Evolutionary conservation across 495 filamentous ascomycete species (phyloP), one percentile per base, ranked within the genome.

Genomic region (Penicillium maclennaniae): DNA sequence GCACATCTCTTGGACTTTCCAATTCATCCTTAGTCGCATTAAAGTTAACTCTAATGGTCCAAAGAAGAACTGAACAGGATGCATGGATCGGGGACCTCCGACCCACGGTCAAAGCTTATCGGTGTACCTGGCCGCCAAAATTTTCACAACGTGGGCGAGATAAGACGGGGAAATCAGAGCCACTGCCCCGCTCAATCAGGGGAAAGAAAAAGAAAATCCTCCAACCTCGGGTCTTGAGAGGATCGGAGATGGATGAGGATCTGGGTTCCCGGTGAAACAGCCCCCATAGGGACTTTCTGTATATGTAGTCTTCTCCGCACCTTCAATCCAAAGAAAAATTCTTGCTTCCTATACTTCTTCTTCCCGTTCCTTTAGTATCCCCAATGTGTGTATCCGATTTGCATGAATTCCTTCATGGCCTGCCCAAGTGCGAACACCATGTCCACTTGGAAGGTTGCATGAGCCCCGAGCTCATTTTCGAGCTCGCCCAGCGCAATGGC

Each of bases 401-500:
- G 26, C 87, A 89, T 65, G 56, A 72, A 31, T 83, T 88, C 61
- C 80, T 92, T 31, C 67, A 73, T 36, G 75, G 77, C 20, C 80
- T 91, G 23, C 88, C 88, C 37, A 91, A 89, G 76, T 86, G 80
- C 69, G 88, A 91, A 57, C 88, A 90, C 63, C 87, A 93, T 65
- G 79, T 91, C 47, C 88, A 91, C 59, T 74, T 91, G 6, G 87
- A 89, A 63, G 87, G 87, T 45, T 82, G 84, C 16, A 74, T 91
- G 20, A 80, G 80, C 20, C 85, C 87, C 14, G 66, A 75, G 39
- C 72, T 88, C 17, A 83, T 90, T 56, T 91, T 91, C 74, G 51
- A 71, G 17, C 82, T 92, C 28, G 85, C 87, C 1, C 60, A 66
- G 12, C 78, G 76, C 53, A 88, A 91, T 71, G 64, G 69, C 15